phyloP scores from a whole-genome alignment of 768 basidiomycete species.

The Tylopilus sp. region DNA sequence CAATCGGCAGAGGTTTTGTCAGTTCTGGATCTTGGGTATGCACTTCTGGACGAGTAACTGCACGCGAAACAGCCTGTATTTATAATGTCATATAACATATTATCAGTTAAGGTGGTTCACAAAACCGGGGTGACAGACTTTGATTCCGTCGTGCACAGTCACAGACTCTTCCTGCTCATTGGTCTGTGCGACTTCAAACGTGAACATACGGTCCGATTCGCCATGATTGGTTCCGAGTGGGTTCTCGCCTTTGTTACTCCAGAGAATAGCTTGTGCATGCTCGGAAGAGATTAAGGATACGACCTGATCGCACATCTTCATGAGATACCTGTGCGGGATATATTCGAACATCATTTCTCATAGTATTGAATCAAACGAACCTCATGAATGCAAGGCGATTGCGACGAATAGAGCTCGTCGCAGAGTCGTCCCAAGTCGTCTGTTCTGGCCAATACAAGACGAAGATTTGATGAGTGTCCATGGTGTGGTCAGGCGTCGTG shows the following conservation, averaged over 20 bases:
- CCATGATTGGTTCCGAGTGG: slow-evolving; percentile 36
- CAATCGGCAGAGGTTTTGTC: slow-evolving; percentile 3
- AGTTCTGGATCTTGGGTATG: slow-evolving; percentile 3
- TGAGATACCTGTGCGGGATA: slow-evolving; percentile 46
- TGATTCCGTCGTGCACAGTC: slow-evolving; percentile 41
- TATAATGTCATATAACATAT: background rate
- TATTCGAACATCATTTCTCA: background rate
- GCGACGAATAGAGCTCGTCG: slow-evolving; percentile 40
- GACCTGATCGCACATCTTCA: slow-evolving; percentile 55
- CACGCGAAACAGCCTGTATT: slow-evolving; percentile 9
- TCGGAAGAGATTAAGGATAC: slow-evolving; percentile 48
- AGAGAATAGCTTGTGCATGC: slow-evolving; percentile 44
- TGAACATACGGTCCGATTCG: slow-evolving; percentile 46
- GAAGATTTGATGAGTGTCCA: slow-evolving; percentile 32
- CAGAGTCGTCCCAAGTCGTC: slow-evolving; percentile 53
- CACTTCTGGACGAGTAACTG: slow-evolving; percentile 9
- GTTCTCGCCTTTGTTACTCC: slow-evolving; percentile 33
- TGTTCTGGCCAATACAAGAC: slow-evolving; percentile 63
- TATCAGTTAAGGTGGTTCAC: background rate
- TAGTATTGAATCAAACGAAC: slow-evolving; percentile 27
- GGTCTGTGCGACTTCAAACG: slow-evolving; percentile 52
- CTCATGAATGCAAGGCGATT: slow-evolving; percentile 64
- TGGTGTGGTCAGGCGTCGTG: background rate
- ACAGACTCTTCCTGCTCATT: slow-evolving; percentile 55
- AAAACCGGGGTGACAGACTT: slow-evolving; percentile 26